phyloP scores from a whole-genome alignment of 352 stramenopile species.

The Pythium rishiriense region DNA sequence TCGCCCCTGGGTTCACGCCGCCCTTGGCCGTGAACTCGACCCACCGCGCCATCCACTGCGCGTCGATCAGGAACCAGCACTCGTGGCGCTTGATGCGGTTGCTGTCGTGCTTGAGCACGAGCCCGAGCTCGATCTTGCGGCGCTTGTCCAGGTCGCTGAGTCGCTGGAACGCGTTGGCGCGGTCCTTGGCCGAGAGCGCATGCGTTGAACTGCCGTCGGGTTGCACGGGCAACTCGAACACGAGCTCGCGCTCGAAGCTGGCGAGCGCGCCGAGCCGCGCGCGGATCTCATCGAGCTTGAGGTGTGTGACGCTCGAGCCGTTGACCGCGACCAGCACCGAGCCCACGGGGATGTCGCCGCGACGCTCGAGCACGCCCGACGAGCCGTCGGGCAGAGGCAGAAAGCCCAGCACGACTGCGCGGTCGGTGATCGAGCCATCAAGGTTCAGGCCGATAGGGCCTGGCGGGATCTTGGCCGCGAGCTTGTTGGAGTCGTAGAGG shows the following conservation, averaged over 20 bases:
- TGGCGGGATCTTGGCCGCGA: slow-evolving; percentile 46
- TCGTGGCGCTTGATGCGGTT: slow-evolving; percentile 53
- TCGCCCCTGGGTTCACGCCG: slow-evolving; percentile 54
- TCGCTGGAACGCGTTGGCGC: slow-evolving; percentile 20
- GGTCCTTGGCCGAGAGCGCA: slow-evolving; percentile 6
- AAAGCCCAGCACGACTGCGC: slow-evolving; percentile 69
- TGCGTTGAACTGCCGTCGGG: slow-evolving; percentile 4
- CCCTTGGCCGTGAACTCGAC: slow-evolving; percentile 51
- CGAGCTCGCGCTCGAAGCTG: slow-evolving; percentile 38
- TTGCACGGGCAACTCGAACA: slow-evolving; percentile 45
- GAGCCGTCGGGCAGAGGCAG: slow-evolving; percentile 55
- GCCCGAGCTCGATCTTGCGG: slow-evolving; percentile 58
- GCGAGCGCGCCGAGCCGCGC: slow-evolving; percentile 44
- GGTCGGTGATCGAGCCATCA: slow-evolving; percentile 44
- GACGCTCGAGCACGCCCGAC: slow-evolving; percentile 47
- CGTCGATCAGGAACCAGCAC: slow-evolving; percentile 75
- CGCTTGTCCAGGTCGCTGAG: slow-evolving; percentile 51
- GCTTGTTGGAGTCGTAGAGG: slow-evolving; percentile 14
- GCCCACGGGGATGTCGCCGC: slow-evolving; percentile 52
- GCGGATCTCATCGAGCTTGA: slow-evolving; percentile 39
- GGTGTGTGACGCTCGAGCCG: slow-evolving; percentile 55
- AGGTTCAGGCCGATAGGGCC: slow-evolving; percentile 71
- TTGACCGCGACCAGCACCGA: slow-evolving; percentile 70
- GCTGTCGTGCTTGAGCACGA: slow-evolving; percentile 69
- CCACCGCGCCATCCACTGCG: slow-evolving; percentile 68